Evolutionary conservation across 208 protist genomes (phyloP).

Genomic region (Phytomonas francai): DNA sequence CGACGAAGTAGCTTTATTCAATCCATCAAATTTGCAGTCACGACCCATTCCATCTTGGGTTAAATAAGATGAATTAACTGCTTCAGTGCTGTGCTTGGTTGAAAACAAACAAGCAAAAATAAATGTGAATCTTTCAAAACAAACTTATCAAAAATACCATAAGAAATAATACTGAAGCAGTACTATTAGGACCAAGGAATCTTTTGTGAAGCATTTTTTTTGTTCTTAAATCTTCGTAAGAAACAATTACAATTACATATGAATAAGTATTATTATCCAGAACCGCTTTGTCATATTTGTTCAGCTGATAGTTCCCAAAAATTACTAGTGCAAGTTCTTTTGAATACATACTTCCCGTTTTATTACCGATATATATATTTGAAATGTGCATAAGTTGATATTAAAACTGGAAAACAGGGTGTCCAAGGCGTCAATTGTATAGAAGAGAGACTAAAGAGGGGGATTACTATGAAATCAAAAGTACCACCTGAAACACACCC

Average conservation of each 20-base stretch:
- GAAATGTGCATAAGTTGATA: neutral
- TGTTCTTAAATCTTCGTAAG: neutral
- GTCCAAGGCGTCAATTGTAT: neutral
- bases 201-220: slow-evolving; percentile 2
- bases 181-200: neutral
- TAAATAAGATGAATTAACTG: slow-evolving; percentile 4
- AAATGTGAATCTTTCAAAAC: slow-evolving; percentile 6
- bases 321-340: neutral
- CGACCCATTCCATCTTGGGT: neutral
- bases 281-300: neutral
- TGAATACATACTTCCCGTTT: neutral
- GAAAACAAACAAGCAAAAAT: slow-evolving; percentile 1
- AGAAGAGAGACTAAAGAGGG: neutral
- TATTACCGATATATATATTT: neutral
- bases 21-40: neutral
- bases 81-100: neutral
- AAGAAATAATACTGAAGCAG: slow-evolving; percentile 2
- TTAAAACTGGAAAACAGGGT: slow-evolving; percentile 5
- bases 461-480: neutral
- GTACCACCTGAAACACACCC: neutral
- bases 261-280: neutral
- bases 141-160: slow-evolving; percentile 4
- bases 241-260: neutral
- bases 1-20: neutral
- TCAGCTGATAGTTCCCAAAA: neutral